A percentile compares a stretch with the other conserved stretches of the same genome.
Evolutionary conservation across 2,329 filamentous ascomycete genomes (phyloP).

Genomic region (Aspergillus sp.): DNA sequence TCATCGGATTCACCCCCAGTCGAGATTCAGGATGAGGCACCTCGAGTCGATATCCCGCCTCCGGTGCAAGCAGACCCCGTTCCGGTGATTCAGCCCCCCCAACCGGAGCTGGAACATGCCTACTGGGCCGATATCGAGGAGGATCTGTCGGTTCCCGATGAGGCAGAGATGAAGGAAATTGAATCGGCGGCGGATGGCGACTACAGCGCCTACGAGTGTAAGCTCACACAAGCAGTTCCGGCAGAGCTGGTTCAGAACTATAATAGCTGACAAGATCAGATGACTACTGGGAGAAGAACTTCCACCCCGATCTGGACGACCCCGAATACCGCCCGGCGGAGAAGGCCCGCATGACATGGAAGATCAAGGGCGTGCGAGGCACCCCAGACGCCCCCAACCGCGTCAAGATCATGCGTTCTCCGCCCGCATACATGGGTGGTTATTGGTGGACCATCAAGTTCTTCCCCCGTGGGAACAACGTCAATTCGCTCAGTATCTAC

Average conservation of each 20-base stretch:
- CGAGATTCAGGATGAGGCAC: conserved; percentile 10
- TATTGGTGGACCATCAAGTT: conserved; percentile 68
- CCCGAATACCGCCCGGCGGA: conserved; percentile 58
- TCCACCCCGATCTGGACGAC: conserved; percentile 59
- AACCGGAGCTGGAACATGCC: conserved; percentile 38
- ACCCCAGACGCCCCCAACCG: conserved; percentile 62
- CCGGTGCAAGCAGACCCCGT: conserved; percentile 16
- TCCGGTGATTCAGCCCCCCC: conserved; percentile 23
- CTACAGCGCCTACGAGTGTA: conserved; percentile 58
- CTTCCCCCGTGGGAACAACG: conserved; percentile 63
- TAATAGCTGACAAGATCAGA: conserved; percentile 36
- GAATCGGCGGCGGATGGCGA: conserved; percentile 50
- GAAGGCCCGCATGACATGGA: conserved; percentile 61
- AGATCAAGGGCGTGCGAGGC: conserved; percentile 60
- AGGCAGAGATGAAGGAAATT: conserved; percentile 61
- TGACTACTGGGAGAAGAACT: conserved; percentile 60
- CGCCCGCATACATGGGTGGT: conserved; percentile 57
- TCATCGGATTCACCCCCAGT: conserved; percentile 10
- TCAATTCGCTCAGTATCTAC: conserved; percentile 61
- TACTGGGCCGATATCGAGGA: conserved; percentile 59
- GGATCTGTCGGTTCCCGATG: conserved; percentile 58
- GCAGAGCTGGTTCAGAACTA: neutral
- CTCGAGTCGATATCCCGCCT: conserved; percentile 13
- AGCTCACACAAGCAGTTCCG: conserved; percentile 20
- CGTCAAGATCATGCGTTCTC: conserved; percentile 61